Evolutionary conservation across 768 basidiomycete species (phyloP), one percentile per base, ranked within the genome.

Genomic region (Agrocybe praecox): DNA sequence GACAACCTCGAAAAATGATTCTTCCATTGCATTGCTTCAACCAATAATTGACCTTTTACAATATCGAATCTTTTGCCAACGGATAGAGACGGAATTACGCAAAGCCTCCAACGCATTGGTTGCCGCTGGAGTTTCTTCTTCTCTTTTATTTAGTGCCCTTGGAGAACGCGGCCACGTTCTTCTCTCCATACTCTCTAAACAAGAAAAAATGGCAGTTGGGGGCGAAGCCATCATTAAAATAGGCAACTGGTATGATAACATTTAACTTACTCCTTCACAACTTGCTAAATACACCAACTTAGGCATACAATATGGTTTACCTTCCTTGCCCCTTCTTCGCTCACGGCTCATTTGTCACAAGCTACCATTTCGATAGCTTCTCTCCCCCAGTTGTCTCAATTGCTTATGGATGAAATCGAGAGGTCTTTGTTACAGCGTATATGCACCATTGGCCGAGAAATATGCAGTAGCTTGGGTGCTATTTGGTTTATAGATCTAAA

Each of bases 401-500:
- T 96, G 22, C 78, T 96, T 11, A 77, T 79, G 21, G 89, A 94
- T 61, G 94, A 96, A 68, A 82, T 91, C 21, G 88, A 89, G 66
- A 78, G 80, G 33, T 87, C 86, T 62, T 71, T 94, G 12, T 76
- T 94, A 24, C 75, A 81, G 32, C 74, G 86, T 57, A 86, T 94
- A 53, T 88, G 89, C 62, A 85, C 84, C 56, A 72, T 88, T 22
- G 91, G 91, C 6, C 75, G 73, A 18, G 79, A 78, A 49, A 67
- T 83, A 8, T 81, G 80, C 50, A 76, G 78, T 33, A 69, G 78
- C 26, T 74, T 81, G 14, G 85, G 85, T 45, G 87, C 86, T 14
- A 86, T 84, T 2, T 94, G 91, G 91, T 89, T 93, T 59, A 84
- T 92, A 22, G 91, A 94, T 62, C 67, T 83, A 45, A 80, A 88